Evolutionary conservation across 1,284 basidiomycete species (phyloP).

Genomic region (Boletus mariae): DNA sequence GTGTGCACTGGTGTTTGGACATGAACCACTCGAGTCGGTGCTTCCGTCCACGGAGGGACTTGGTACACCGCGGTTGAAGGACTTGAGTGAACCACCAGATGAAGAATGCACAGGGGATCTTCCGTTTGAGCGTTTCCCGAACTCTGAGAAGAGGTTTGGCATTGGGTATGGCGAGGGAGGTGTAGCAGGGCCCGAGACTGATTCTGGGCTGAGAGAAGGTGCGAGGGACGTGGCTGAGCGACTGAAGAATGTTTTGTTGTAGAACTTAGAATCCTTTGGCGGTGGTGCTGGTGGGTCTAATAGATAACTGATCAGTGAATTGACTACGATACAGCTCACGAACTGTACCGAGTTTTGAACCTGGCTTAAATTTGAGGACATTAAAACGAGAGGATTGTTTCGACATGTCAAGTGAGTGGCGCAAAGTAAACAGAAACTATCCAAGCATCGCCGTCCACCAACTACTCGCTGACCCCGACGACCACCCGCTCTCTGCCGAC

Average conservation of each 20-base stretch:
- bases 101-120: slow-evolving; percentile 24
- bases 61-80: slow-evolving; percentile 10
- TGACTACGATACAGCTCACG: no score
- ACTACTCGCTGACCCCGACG: slow-evolving; percentile 15
- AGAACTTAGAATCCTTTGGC: slow-evolving; percentile 52
- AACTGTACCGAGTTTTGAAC: no score
- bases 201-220: slow-evolving; percentile 38
- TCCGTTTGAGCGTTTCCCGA: slow-evolving; percentile 10
- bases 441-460: not conserved
- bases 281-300: slow-evolving; percentile 46
- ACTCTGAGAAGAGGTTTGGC: slow-evolving; percentile 7
- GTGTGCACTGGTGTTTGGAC: slow-evolving; percentile 8
- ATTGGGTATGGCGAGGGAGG: slow-evolving; percentile 35
- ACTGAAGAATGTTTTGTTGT: slow-evolving; percentile 38
- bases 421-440: no score
- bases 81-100: slow-evolving; percentile 33
- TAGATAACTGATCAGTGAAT: no score
- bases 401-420: no score
- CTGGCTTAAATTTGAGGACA: no score
- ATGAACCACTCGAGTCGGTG: slow-evolving; percentile 28
- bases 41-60: slow-evolving; percentile 31
- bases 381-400: no score
- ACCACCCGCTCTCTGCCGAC: slow-evolving; percentile 21
- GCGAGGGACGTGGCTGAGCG: slow-evolving; percentile 54
- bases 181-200: slow-evolving; percentile 31